Evolutionary conservation across 768 basidiomycete genomes (phyloP).

Genomic region (Serendipita sp.): DNA sequence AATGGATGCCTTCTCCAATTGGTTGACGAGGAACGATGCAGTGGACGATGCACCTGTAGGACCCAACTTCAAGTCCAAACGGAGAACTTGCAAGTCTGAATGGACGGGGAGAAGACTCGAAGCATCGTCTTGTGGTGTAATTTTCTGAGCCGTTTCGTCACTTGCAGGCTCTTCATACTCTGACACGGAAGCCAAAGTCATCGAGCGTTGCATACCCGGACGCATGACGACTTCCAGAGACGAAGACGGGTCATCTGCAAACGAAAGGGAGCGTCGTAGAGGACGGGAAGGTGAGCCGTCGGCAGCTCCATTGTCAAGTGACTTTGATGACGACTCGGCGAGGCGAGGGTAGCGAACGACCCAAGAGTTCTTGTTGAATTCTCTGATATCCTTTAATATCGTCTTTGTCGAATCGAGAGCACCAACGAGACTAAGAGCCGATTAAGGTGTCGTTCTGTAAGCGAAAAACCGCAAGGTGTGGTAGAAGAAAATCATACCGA

Average conservation of each 20-base stretch:
- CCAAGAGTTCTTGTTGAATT: conserved; percentile 80
- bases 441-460: not conserved
- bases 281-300: conserved; percentile 22
- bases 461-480: not conserved
- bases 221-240: conserved; percentile 51
- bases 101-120: conserved; percentile 26
- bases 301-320: conserved; percentile 12
- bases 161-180: conserved; percentile 14
- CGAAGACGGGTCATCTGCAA: conserved; percentile 64
- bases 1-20: conserved; percentile 85
- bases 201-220: conserved; percentile 37
- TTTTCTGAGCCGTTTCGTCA: not conserved
- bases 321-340: conserved; percentile 14
- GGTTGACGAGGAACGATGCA: conserved; percentile 62
- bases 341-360: conserved; percentile 77
- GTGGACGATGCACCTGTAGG: conserved; percentile 45
- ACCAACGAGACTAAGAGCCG: conserved; percentile 40
- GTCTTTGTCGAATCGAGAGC: conserved; percentile 60
- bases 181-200: conserved; percentile 26
- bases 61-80: conserved; percentile 85
- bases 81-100: conserved; percentile 72
- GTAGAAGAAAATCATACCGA: conserved; percentile 28
- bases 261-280: conserved; percentile 57
- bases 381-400: conserved; percentile 52
- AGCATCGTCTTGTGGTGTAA: conserved; percentile 14